Conservation (phyloP, 2,329 filamentous ascomycete genomes). For the Thermoascus crustaceus region DNA sequence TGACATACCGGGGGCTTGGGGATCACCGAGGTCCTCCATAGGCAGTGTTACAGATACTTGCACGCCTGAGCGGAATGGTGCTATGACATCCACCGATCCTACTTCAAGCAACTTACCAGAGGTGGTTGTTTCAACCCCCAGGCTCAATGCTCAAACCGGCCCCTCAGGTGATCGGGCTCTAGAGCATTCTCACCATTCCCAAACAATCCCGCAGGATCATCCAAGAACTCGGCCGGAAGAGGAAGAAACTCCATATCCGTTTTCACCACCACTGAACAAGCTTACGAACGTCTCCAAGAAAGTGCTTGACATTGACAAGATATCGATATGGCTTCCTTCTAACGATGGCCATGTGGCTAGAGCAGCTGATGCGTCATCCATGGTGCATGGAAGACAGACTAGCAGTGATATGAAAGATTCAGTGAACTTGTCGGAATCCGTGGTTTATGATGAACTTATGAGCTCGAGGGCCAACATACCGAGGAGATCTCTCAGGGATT, state of each 20-base stretch:
- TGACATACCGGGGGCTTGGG: slow-evolving; percentile 38
- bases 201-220: slow-evolving; percentile 8
- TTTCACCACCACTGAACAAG: slow-evolving; percentile 14
- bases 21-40: slow-evolving; percentile 22
- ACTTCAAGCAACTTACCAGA: no score
- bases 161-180: slow-evolving; percentile 8
- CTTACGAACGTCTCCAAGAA: slow-evolving; percentile 24
- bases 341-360: slow-evolving; percentile 8
- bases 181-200: slow-evolving; percentile 4
- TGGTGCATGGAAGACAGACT: slow-evolving; percentile 7
- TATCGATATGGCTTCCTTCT: slow-evolving; percentile 31
- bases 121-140: slow-evolving; percentile 26
- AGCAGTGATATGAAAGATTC: slow-evolving; percentile 16
- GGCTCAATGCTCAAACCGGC: slow-evolving; percentile 15
- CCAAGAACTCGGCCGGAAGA: slow-evolving; percentile 3
- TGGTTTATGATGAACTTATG: slow-evolving; percentile 16
- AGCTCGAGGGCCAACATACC: slow-evolving; percentile 17
- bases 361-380: slow-evolving; percentile 5
- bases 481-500: slow-evolving; percentile 13
- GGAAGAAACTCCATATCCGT: slow-evolving; percentile 8
- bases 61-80: slow-evolving; percentile 3
- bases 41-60: slow-evolving; percentile 6
- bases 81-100: slow-evolving; percentile 1
- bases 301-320: slow-evolving; percentile 26
- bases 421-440: slow-evolving; percentile 14